Base-by-base conservation (phyloP, 78 protist species). In the Goniomonas avonlea region DNA sequence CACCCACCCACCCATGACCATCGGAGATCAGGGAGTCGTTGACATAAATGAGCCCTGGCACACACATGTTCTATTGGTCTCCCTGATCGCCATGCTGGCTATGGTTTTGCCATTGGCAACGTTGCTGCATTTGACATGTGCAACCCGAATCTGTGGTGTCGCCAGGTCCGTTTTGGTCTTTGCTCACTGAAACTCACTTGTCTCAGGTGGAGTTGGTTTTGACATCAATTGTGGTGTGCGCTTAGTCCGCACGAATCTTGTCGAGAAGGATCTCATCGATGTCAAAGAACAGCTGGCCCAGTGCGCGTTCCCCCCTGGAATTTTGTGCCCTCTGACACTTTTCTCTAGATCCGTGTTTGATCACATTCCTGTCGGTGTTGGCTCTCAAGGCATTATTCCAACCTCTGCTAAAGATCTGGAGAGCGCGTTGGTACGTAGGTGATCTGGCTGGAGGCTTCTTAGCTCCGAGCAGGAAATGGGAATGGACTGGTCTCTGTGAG, bases 221-320 rank as follows among this genome's bases (percentile, higher is more conserved):
- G 98, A 96, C 80, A 96, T 96, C 70, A 96, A 96, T 83, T 96
- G 98, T 73, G 98, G 98, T 56, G 98, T 96, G 25, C 91, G 98
- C 29, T 70, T 96, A 1, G 15, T 96, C 2, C 82, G 96, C n/a
- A 96, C 98, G 2, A 90, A 93, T 60, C 83, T 95, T 3, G 47
- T 21, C 18, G 88, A 77, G 39, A 38, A 59, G n/a, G 98, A 93
- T 37, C 80, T 94, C 7, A 41, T 27, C n/a, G 74, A 68, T 53
- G 15, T 3, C n/a, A 3, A 1, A 37, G 45, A 17, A 63, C 5
- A 2, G 34, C n/a, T n/a, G n/a, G n/a, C n/a, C n/a, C n/a, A n/a
- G n/a, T n/a, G n/a, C n/a, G n/a, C n/a, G n/a, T n/a, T n/a, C n/a
- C n/a, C n/a, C n/a, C n/a, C n/a, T n/a, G 34, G 65, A 21, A 15